These are phyloP conservation scores for Lachnellula subtilissima DNA, from an alignment of 2,329 filamentous ascomycete genomes.

Conservation along the genomic window DNA sequence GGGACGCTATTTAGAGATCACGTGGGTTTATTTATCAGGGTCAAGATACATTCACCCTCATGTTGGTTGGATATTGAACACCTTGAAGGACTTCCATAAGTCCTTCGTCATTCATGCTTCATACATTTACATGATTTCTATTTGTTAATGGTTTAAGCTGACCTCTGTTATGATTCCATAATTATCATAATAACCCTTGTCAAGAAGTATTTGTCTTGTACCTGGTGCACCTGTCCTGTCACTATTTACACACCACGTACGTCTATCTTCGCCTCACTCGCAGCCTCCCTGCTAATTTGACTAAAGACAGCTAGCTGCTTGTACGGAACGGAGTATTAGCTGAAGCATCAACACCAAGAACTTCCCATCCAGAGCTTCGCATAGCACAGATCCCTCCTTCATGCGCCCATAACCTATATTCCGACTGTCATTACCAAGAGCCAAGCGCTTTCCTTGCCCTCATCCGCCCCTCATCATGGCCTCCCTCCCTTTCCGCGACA, in stretches of 20 bases:
- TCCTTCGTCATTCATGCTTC: no score
- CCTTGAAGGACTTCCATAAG: no score
- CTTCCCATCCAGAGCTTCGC: neutral
- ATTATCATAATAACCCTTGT: no score
- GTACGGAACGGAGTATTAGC: neutral
- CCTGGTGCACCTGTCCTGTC: no score
- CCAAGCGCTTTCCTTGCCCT: neutral
- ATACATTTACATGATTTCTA: no score
- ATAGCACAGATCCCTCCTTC: neutral
- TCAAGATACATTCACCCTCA: neutral
- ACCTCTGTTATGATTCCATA: no score
- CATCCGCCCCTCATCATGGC: conserved; percentile 38
- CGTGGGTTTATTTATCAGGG: conserved; percentile 8
- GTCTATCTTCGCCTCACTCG: neutral
- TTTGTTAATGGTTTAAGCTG: no score
- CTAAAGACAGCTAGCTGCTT: neutral
- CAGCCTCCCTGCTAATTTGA: neutral
- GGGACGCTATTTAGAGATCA: neutral
- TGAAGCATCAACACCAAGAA: neutral
- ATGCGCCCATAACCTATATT: neutral
- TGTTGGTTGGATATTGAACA: neutral
- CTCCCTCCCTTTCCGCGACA: conserved; percentile 79
- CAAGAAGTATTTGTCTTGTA: no score
- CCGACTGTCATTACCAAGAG: neutral
- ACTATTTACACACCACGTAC: neutral